Conservation (phyloP, 2,329 filamentous ascomycete genomes). For the Ascochyta clinopodiicola region DNA sequence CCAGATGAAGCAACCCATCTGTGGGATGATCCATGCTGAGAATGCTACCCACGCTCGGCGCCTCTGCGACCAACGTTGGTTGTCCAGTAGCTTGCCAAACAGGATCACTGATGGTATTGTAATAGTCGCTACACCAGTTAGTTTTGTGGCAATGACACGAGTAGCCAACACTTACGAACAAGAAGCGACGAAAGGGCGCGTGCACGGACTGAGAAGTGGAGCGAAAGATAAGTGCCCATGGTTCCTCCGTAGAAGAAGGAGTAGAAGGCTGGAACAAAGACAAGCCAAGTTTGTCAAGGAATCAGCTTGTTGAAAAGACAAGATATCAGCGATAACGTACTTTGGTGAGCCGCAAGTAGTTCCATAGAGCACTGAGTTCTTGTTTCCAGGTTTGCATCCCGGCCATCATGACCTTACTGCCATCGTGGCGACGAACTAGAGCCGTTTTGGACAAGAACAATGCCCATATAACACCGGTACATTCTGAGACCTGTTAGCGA, state of each 20-base stretch:
- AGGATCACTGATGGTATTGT: constrained; percentile 14
- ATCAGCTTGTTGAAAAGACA: neutral
- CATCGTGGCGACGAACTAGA: too few relatives aligned
- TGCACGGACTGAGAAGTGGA: constrained; percentile 20
- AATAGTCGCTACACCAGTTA: neutral
- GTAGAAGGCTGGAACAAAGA: constrained; percentile 15
- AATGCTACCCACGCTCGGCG: constrained; percentile 15
- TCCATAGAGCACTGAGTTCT: too few relatives aligned
- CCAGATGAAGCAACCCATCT: constrained; percentile 16
- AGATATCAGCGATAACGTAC: too few relatives aligned
- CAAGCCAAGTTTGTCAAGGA: constrained; percentile 6
- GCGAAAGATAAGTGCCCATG: constrained; percentile 18
- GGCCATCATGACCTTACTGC: too few relatives aligned
- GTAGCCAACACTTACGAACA: constrained; percentile 9
- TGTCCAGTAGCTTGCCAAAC: constrained; percentile 16
- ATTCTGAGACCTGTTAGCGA: too few relatives aligned
- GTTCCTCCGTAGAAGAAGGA: constrained; percentile 21
- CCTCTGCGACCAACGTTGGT: constrained; percentile 4
- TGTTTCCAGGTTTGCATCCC: too few relatives aligned
- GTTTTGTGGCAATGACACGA: too few relatives aligned
- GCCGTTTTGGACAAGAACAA: too few relatives aligned
- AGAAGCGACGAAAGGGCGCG: constrained; percentile 17
- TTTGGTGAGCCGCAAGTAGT: too few relatives aligned
- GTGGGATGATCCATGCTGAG: constrained; percentile 7
- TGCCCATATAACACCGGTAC: too few relatives aligned